Percentiles rank a stretch among this genome's conserved stretches.
Conservation (phyloP, 2,329 filamentous ascomycete species). For the Graphiopsis chlorocephala region DNA sequence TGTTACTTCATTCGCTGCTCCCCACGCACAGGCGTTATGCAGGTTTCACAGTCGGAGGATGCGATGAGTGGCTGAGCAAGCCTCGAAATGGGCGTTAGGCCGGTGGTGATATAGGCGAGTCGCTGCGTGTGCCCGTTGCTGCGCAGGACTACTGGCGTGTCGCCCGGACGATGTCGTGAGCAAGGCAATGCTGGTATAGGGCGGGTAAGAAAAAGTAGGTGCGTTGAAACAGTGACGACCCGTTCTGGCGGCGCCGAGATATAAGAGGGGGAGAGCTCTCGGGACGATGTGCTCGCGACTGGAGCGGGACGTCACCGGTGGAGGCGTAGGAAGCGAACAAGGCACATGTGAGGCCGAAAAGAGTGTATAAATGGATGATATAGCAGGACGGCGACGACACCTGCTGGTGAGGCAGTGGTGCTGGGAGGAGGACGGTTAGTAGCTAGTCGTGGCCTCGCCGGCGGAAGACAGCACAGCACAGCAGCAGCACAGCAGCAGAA, state of each 20-base stretch:
- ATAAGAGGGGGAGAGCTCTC: neutral
- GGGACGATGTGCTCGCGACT: neutral
- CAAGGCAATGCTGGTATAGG: neutral
- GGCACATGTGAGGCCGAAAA: neutral
- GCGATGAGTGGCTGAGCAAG: slow-evolving; percentile 4
- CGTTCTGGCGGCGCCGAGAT: neutral
- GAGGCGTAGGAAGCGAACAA: slow-evolving; percentile 1
- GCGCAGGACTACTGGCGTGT: slow-evolving; percentile 1
- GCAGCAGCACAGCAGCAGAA: neutral
- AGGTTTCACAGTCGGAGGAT: slow-evolving; percentile 2
- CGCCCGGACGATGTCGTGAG: slow-evolving; percentile 3
- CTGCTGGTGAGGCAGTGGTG: neutral
- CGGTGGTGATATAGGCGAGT: neutral
- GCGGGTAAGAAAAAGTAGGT: neutral
- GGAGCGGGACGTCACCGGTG: slow-evolving; percentile 9
- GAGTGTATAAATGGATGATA: neutral
- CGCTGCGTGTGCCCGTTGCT: slow-evolving; percentile 1
- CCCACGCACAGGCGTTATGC: slow-evolving; percentile 13
- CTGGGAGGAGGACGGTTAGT: neutral
- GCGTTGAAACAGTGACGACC: neutral
- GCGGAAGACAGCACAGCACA: neutral
- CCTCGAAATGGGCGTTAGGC: neutral
- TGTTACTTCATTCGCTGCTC: slow-evolving; percentile 10
- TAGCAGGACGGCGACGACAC: neutral
- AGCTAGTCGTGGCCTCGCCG: neutral